Conservation (phyloP, 768 basidiomycete species). For the Panaeolus cyanescens region DNA sequence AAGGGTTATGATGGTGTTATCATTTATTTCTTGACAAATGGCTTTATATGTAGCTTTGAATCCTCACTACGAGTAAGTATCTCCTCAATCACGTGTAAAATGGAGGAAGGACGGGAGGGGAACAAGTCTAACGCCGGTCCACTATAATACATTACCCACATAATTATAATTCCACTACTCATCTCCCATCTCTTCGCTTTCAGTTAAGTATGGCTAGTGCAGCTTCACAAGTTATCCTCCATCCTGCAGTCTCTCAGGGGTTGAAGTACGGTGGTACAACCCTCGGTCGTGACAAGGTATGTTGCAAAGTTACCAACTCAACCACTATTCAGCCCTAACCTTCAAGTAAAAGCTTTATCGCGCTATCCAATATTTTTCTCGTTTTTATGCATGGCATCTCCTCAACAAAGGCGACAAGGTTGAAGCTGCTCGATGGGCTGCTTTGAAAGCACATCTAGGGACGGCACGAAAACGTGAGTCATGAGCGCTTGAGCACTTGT, state of each 20-base stretch:
- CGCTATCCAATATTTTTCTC: conserved; percentile 86
- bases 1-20: too few species aligned
- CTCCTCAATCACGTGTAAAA: conserved; percentile 23
- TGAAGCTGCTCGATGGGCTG: conserved; percentile 76
- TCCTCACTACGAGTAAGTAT: too few species aligned
- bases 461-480: conserved; percentile 78
- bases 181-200: conserved; percentile 4
- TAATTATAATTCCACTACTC: neutral
- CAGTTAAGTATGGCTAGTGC: conserved; percentile 43
- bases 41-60: too few species aligned
- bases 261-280: conserved; percentile 83
- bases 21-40: too few species aligned
- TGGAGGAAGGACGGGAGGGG: conserved; percentile 6
- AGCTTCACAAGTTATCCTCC: conserved; percentile 80
- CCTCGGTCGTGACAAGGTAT: conserved; percentile 88
- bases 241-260: conserved; percentile 75
- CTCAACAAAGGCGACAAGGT: conserved; percentile 67
- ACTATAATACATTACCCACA: too few species aligned
- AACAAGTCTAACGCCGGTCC: conserved; percentile 11
- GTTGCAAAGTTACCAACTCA: conserved; percentile 5
- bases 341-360: conserved; percentile 68
- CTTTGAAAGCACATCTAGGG: conserved; percentile 84
- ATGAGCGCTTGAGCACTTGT: neutral
- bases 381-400: conserved; percentile 86
- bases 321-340: neutral